Base-by-base conservation (phyloP, 2,329 filamentous ascomycete genomes). In the Coleophoma eucalyptorum region DNA sequence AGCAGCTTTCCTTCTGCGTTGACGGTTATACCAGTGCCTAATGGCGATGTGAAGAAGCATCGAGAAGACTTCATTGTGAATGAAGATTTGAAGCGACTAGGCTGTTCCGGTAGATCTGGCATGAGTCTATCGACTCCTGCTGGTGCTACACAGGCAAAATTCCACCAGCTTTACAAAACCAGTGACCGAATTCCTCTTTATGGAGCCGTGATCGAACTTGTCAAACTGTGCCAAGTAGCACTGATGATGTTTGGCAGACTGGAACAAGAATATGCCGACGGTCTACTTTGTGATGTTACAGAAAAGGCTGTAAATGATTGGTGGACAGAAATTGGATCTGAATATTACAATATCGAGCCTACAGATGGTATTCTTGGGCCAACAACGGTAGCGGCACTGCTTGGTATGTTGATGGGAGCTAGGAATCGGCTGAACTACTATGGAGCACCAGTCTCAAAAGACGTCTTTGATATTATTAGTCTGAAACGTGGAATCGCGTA, bases 311-410 rank as follows among this genome's bases (percentile, higher is more conserved):
- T 97, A 60, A 87, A 86, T 55, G 89, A 97, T 67, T 99, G 94
- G 94, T 97, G 94, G 94, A 86, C 89, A 1, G 90, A 96, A 62
- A 87, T 97, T 53, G 94, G 94, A 2, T 86, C 86, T 0, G 93
- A 97, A 58, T 86, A 94, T 63, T 97, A 93, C 73, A 95, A 93
- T 50, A 82, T 91, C 33, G 94, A 97, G 67, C 93, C 94, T 1
- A 88, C 87, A 10, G 94, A 99, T 69, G 93, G 93, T 12, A 91
- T 96, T 19, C 73, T 99, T 2, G 94, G 94, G 0, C 92, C 94
- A 2, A 95, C 90, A 0, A 97, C 92, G 0, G 91, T 97, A 7
- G 84, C 92, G 19, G 93, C 89, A 2, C 70, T 99, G 18, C 73
- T 99, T 4, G 94, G 94, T 3, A 85, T 94, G 67, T 74, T 97